phyloP scores from a whole-genome alignment of 164 flowering plant species.

The Stephania yunnanensis region DNA sequence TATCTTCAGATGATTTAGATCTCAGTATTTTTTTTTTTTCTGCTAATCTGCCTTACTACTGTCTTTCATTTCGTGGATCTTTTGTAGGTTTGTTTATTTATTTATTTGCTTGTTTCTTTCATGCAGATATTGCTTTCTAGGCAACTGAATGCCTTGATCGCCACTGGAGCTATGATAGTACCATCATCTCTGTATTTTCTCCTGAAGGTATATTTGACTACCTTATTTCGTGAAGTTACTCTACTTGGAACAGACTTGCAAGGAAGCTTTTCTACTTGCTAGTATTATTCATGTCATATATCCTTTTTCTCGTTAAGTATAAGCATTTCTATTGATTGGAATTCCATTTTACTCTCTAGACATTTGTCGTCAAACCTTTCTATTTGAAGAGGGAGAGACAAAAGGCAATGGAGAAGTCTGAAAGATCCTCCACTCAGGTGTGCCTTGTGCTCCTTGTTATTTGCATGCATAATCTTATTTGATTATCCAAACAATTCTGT shows the following conservation, averaged over 20 bases:
- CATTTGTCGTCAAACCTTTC: slow-evolving; percentile 66
- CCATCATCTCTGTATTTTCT: slow-evolving; percentile 81
- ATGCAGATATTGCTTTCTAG: slow-evolving; percentile 83
- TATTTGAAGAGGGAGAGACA: slow-evolving; percentile 57
- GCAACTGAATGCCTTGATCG: slow-evolving; percentile 46
- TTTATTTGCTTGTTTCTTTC: neutral
- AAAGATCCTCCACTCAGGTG: slow-evolving; percentile 72
- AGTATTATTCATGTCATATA: neutral
- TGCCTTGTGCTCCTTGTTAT: neutral
- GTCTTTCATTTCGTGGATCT: neutral
- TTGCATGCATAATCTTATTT: too few relatives aligned
- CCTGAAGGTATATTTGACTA: slow-evolving; percentile 46
- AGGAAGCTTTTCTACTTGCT: neutral
- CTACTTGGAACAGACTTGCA: neutral
- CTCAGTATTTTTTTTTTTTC: neutral
- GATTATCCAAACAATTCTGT: neutral
- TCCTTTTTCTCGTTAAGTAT: neutral
- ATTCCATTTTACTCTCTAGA: slow-evolving; percentile 39
- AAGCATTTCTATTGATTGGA: neutral
- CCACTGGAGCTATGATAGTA: slow-evolving; percentile 75
- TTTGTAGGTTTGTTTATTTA: neutral
- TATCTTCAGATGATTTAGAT: neutral
- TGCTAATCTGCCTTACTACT: neutral
- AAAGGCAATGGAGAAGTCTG: slow-evolving; percentile 56
- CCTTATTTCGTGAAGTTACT: neutral